Percentiles rank a stretch among this genome's conserved stretches.
phyloP scores from a whole-genome alignment of 192 early-diverging fungal genomes.

The Fimicolochytrium jonesii region DNA sequence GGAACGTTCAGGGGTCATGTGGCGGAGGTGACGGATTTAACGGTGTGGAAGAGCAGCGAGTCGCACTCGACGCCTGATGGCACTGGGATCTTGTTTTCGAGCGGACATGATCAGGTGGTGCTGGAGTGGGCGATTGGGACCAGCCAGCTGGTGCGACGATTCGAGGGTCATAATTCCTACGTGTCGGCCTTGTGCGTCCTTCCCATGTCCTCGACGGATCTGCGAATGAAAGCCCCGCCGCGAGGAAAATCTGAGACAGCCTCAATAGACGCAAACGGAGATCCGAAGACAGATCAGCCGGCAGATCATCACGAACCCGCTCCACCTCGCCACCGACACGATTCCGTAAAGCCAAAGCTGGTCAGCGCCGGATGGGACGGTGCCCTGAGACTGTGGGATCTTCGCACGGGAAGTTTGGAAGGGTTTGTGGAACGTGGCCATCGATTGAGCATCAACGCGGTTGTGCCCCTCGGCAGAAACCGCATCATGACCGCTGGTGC shows the following conservation, averaged over 20 bases:
- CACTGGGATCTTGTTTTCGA: slow-evolving; percentile 11
- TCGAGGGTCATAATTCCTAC: slow-evolving; percentile 15
- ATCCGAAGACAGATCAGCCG: no score
- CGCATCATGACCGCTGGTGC: slow-evolving; percentile 9
- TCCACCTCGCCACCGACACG: no score
- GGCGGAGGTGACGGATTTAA: slow-evolving; percentile 1
- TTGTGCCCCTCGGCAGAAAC: neutral
- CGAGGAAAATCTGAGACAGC: no score
- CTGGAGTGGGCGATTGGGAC: slow-evolving; percentile 23
- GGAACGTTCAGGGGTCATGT: slow-evolving; percentile 10
- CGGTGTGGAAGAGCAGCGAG: no score
- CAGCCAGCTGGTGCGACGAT: slow-evolving; percentile 16
- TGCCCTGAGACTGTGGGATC: slow-evolving; percentile 19
- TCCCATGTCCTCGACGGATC: no score
- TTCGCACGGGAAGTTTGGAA: neutral
- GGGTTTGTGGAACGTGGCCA: neutral
- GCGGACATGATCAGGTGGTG: slow-evolving; percentile 16
- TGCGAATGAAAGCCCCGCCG: no score
- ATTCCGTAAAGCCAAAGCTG: neutral
- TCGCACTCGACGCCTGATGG: neutral
- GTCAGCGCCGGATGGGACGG: slow-evolving; percentile 13
- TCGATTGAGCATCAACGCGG: slow-evolving; percentile 13
- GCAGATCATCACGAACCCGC: no score
- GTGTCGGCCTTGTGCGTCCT: slow-evolving; percentile 3
- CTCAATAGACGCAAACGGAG: no score